Conservation (phyloP, 768 basidiomycete genomes). For the Mycena indigotica region DNA sequence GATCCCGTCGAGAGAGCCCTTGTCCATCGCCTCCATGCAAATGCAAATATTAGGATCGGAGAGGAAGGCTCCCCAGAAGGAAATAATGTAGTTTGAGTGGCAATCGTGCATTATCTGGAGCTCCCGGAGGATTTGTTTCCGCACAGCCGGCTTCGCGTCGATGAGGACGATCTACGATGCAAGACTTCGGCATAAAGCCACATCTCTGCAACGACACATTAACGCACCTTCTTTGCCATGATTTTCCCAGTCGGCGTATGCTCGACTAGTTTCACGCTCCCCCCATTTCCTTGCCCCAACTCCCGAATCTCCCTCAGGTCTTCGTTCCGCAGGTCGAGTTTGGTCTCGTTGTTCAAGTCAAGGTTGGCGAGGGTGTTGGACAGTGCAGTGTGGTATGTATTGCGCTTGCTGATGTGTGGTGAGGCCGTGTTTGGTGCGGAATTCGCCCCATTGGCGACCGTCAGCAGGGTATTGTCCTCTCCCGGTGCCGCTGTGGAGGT, state of each 20-base stretch:
- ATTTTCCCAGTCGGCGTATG: conserved; percentile 87
- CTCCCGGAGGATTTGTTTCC: conserved; percentile 96
- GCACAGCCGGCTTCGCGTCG: conserved; percentile 92
- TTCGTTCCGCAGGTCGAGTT: conserved; percentile 82
- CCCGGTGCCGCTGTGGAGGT: conserved; percentile 43
- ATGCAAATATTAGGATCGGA: conserved; percentile 98
- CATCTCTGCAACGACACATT: neutral
- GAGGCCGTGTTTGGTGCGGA: conserved; percentile 58
- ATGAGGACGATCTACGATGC: conserved; percentile 82
- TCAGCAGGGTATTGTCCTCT: conserved; percentile 50
- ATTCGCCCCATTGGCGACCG: conserved; percentile 49
- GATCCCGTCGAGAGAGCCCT: conserved; percentile 89
- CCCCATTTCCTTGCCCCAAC: conserved; percentile 94
- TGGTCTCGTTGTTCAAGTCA: conserved; percentile 84
- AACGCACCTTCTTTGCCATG: conserved; percentile 96
- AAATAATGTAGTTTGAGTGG: conserved; percentile 89
- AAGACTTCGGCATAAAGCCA: neutral
- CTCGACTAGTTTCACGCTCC: conserved; percentile 95
- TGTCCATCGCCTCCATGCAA: conserved; percentile 98
- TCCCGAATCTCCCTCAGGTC: conserved; percentile 90
- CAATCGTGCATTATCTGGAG: conserved; percentile 99
- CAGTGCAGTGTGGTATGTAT: conserved; percentile 77
- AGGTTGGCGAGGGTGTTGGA: conserved; percentile 84
- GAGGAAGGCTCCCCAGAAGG: conserved; percentile 95
- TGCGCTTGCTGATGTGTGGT: conserved; percentile 55